Percentiles rank a stretch among this genome's conserved stretches.
phyloP scores from a whole-genome alignment of 2,329 filamentous ascomycete genomes.

The Myriangium duriaei region DNA sequence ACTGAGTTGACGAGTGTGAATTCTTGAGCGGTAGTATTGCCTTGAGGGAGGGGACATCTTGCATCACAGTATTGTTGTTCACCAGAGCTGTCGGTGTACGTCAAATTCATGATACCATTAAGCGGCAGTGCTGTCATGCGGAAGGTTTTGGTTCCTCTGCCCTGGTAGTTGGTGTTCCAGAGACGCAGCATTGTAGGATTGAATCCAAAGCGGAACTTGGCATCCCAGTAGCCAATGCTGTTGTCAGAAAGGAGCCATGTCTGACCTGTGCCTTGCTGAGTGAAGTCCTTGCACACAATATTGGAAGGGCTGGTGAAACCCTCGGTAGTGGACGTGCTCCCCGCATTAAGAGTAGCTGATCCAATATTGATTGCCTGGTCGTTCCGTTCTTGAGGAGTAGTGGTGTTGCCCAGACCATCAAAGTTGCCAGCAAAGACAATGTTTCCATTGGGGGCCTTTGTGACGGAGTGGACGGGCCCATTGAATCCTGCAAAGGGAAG shows the following conservation, averaged over 20 bases:
- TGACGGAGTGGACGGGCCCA: conserved; percentile 76
- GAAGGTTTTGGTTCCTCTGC: conserved; percentile 73
- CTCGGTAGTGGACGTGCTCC: conserved; percentile 45
- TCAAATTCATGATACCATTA: conserved; percentile 91
- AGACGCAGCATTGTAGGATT: conserved; percentile 75
- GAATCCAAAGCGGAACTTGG: conserved; percentile 71
- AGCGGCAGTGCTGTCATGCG: conserved; percentile 75
- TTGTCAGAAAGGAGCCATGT: conserved; percentile 74
- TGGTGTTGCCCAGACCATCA: conserved; percentile 73
- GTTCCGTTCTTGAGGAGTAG: conserved; percentile 52
- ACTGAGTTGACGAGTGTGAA: conserved; percentile 82
- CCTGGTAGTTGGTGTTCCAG: conserved; percentile 75
- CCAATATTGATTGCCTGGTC: conserved; percentile 74
- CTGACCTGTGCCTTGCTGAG: conserved; percentile 54
- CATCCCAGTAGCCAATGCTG: conserved; percentile 69
- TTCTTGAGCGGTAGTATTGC: conserved; percentile 65
- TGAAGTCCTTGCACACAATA: conserved; percentile 66
- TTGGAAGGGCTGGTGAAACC: conserved; percentile 67
- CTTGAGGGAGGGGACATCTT: conserved; percentile 65
- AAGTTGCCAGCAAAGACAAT: conserved; percentile 90
- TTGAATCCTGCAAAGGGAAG: conserved; percentile 92
- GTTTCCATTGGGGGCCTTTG: conserved; percentile 65
- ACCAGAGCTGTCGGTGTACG: conserved; percentile 66
- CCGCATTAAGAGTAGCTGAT: conserved; percentile 59
- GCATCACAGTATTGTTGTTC: conserved; percentile 62